Percentiles rank a stretch among this genome's conserved stretches.
phyloP scores from a whole-genome alignment of 495 filamentous ascomycete species.

The Aspergillus olivimuriae region DNA sequence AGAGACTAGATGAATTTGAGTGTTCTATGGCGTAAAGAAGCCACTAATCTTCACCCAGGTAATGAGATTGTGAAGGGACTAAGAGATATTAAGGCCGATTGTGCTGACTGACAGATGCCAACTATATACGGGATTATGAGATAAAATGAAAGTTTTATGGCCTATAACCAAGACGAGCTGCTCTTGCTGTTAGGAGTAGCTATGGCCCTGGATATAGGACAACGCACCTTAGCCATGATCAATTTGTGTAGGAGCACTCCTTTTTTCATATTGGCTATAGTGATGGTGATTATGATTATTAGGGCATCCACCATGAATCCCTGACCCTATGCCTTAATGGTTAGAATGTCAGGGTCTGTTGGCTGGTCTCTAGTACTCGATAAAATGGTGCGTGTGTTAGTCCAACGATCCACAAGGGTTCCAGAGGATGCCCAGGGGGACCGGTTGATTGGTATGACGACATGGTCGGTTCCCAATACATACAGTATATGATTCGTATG shows the following conservation, averaged over 20 bases:
- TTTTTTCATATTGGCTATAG: neutral
- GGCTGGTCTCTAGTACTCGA: neutral
- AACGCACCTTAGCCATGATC: neutral
- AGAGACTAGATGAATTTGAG: conserved; percentile 18
- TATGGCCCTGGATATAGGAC: neutral
- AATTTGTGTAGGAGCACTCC: neutral
- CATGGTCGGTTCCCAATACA: no score
- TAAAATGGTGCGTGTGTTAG: no score
- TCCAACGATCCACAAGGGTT: no score
- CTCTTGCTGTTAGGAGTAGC: neutral
- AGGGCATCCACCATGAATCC: neutral
- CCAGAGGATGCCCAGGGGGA: no score
- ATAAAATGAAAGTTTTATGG: conserved; percentile 28
- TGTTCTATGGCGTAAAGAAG: conserved; percentile 17
- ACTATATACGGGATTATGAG: conserved; percentile 16
- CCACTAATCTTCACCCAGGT: conserved; percentile 29
- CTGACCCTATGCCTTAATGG: neutral
- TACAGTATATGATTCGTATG: no score
- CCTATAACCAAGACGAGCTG: conserved; percentile 9
- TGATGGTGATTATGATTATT: neutral
- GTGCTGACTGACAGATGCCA: conserved; percentile 28
- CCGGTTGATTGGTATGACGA: no score
- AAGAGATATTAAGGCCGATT: conserved; percentile 23
- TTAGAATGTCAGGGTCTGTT: neutral
- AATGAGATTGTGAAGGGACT: conserved; percentile 28